Percentiles rank a stretch among this genome's conserved stretches.
phyloP scores from a whole-genome alignment of 202 grass and related monocot species.

The Schoenoplectus tabernaemontani region DNA sequence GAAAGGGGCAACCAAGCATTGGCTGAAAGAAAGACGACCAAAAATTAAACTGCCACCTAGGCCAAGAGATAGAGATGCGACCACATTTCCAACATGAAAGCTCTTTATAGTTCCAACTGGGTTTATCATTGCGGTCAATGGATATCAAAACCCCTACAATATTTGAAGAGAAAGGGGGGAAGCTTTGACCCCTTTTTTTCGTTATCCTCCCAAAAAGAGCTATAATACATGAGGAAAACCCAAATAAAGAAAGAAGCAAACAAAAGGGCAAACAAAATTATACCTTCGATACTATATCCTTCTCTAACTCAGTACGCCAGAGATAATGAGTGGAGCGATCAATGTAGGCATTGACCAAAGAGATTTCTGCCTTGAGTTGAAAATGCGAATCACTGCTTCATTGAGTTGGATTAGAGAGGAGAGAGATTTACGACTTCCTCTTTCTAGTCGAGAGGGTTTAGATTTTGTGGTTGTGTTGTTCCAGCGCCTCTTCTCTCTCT shows the following conservation, averaged over 20 bases:
- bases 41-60: background rate
- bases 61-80: background rate
- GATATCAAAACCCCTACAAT: background rate
- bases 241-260: background rate
- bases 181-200: background rate
- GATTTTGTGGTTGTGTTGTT: background rate
- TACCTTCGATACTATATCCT: background rate
- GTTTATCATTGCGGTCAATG: background rate
- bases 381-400: background rate
- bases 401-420: background rate
- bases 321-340: background rate
- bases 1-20: background rate
- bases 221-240: background rate
- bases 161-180: background rate
- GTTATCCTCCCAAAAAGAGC: background rate
- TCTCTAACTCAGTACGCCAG: background rate
- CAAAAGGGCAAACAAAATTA: background rate
- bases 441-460: background rate
- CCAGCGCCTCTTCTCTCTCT: background rate
- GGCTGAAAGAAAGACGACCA: background rate
- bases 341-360: background rate
- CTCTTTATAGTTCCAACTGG: background rate
- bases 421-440: background rate
- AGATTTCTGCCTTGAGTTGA: background rate
- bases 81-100: too few species aligned